Conservation (phyloP, 1,139 yeast species). For the Kluyveromyces sp. region DNA sequence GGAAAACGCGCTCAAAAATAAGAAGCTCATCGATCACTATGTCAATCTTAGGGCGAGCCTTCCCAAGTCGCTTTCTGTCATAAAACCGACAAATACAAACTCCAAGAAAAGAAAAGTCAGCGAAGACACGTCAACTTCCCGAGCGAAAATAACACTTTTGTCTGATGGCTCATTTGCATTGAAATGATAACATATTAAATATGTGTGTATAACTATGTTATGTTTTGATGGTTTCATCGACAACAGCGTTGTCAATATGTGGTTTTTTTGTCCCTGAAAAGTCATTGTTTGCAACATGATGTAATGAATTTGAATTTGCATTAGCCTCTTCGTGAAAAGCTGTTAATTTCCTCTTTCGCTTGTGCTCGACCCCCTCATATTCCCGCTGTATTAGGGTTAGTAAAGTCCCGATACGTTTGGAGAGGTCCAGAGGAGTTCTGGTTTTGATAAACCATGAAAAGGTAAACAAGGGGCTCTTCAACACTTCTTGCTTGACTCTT, state of each 20-base stretch:
- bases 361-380: conserved; percentile 56
- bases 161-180: conserved; percentile 1
- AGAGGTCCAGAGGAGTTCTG: conserved; percentile 75
- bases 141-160: not conserved
- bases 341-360: conserved; percentile 12
- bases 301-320: not conserved
- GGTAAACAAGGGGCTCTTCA: conserved; percentile 63
- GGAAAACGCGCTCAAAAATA: conserved; percentile 57
- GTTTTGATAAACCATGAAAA: conserved; percentile 89
- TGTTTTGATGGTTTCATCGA: not conserved
- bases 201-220: not conserved
- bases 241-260: not conserved
- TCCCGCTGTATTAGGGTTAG: conserved; percentile 75
- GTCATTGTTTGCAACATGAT: not conserved
- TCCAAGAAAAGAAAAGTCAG: conserved; percentile 7
- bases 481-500: conserved; percentile 67
- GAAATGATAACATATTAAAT: not conserved
- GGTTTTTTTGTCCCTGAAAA: conserved; percentile 1
- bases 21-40: conserved; percentile 55
- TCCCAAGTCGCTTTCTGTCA: conserved; percentile 46
- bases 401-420: conserved; percentile 75
- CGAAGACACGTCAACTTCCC: not conserved
- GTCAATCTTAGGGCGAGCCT: conserved; percentile 51
- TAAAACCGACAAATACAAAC: conserved; percentile 16
- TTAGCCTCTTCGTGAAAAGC: not conserved